These are phyloP conservation scores for Cordyceps pruinosa DNA, from an alignment of 2,329 filamentous ascomycete genomes.

Conservation along the genomic window DNA sequence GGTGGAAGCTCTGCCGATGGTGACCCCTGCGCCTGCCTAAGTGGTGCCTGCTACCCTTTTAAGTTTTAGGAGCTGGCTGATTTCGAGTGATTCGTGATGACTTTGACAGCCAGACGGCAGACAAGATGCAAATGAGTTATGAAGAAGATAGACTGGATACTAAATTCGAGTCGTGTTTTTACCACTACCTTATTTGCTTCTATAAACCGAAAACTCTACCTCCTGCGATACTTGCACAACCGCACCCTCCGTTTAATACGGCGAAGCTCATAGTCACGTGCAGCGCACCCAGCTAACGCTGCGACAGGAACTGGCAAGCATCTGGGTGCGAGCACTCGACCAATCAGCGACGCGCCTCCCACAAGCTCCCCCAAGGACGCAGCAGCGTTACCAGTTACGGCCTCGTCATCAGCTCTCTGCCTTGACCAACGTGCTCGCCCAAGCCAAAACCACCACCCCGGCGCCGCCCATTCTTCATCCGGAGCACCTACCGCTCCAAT, in stretches of 20 bases:
- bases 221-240: neutral
- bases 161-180: neutral
- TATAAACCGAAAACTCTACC: neutral
- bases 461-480: neutral
- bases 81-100: neutral
- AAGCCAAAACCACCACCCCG: neutral
- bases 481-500: neutral
- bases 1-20: conserved; percentile 3
- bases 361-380: conserved; percentile 18
- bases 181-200: neutral
- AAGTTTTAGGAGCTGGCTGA: neutral
- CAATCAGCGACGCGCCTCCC: conserved; percentile 21
- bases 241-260: neutral
- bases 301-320: conserved; percentile 10
- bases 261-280: conserved; percentile 8
- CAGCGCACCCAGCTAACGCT: neutral
- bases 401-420: conserved; percentile 45
- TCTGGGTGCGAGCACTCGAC: conserved; percentile 9
- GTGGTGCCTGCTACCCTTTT: neutral
- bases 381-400: conserved; percentile 26
- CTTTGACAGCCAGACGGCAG: neutral
- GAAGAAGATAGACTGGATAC: too few species aligned
- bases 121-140: too few species aligned
- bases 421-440: conserved; percentile 12
- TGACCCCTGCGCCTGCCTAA: neutral